Percentiles rank a stretch among this genome's conserved stretches.
These are phyloP conservation scores for Lepidium didymum DNA, from an alignment of 345 rosid species.

Conservation along the genomic window DNA sequence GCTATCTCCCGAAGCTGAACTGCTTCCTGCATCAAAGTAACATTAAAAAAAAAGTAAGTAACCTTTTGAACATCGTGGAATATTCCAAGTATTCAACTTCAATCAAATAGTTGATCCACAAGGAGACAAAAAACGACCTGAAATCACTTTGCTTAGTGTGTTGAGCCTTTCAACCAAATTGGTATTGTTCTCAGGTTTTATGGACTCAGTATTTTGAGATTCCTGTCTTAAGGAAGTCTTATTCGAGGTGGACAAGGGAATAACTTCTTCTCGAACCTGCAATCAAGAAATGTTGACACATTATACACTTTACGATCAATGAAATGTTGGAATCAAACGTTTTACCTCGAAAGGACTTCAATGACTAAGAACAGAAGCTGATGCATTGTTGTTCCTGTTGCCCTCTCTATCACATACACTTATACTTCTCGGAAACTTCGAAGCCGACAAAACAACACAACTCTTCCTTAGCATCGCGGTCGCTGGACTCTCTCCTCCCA, in stretches of 20 bases:
- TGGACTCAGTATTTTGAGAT: slow-evolving; percentile 24
- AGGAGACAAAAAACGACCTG: neutral
- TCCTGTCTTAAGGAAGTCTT: slow-evolving; percentile 16
- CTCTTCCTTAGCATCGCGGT: slow-evolving; percentile 50
- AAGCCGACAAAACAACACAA: slow-evolving; percentile 47
- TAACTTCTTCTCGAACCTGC: neutral
- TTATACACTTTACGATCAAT: neutral
- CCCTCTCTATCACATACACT: slow-evolving; percentile 58
- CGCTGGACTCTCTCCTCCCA: slow-evolving; percentile 40
- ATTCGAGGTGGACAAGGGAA: too few relatives aligned
- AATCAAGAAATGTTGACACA: neutral
- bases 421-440: slow-evolving; percentile 65
- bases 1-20: slow-evolving; percentile 66
- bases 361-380: slow-evolving; percentile 27
- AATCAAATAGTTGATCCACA: neutral
- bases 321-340: neutral
- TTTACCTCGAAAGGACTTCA: slow-evolving; percentile 79
- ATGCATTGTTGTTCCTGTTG: slow-evolving; percentile 25
- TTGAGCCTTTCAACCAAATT: slow-evolving; percentile 62
- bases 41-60: neutral
- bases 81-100: neutral
- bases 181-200: slow-evolving; percentile 26
- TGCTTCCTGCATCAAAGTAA: slow-evolving; percentile 51
- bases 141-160: slow-evolving; percentile 58
- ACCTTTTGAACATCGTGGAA: neutral